phyloP scores from a whole-genome alignment of 1,139 yeast genomes.

The Pneumocystis wakefieldiae region DNA sequence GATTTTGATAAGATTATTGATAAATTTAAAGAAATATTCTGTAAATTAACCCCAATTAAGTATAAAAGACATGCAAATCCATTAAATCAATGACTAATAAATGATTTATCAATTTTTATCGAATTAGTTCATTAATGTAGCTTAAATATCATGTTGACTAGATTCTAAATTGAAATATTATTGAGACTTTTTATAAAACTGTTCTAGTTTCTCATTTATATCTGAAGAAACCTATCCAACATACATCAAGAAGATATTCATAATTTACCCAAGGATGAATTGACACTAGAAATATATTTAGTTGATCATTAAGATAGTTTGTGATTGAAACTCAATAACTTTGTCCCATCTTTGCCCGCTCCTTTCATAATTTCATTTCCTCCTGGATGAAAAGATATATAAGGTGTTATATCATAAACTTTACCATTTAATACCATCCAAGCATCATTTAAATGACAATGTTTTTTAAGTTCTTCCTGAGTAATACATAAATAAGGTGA shows the following conservation, averaged over 20 bases:
- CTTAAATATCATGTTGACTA: neutral
- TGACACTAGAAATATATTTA: slow-evolving; percentile 7
- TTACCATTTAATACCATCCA: slow-evolving; percentile 77
- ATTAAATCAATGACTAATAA: neutral
- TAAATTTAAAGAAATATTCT: neutral
- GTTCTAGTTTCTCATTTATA: neutral
- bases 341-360: slow-evolving; percentile 77
- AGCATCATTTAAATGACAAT: slow-evolving; percentile 47
- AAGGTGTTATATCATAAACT: slow-evolving; percentile 73
- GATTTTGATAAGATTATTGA: neutral
- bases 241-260: slow-evolving; percentile 64
- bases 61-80: neutral
- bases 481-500: slow-evolving; percentile 33
- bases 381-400: slow-evolving; percentile 82
- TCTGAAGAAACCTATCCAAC: slow-evolving; percentile 44
- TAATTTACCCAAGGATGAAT: slow-evolving; percentile 34
- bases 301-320: neutral
- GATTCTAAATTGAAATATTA: too few species aligned
- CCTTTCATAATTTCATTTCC: slow-evolving; percentile 69
- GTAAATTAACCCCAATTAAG: neutral
- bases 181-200: neutral
- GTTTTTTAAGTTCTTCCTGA: slow-evolving; percentile 44
- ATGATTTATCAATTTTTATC: neutral
- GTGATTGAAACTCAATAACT: slow-evolving; percentile 38
- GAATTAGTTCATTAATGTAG: neutral